phyloP scores from a whole-genome alignment of 768 basidiomycete species.

The Lentinula sp. region DNA sequence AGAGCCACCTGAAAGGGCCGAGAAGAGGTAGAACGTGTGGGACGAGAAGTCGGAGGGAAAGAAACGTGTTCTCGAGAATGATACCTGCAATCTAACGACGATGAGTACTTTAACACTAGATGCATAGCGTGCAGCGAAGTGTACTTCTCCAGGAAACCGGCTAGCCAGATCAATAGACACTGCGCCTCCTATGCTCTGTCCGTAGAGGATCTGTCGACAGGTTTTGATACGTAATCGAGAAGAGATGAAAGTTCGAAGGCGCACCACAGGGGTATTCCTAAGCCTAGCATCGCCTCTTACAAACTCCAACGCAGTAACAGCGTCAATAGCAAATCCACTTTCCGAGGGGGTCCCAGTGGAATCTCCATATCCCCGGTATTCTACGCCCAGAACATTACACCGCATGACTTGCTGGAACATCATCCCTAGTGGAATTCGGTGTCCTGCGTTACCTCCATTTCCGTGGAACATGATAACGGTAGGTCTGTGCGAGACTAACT shows the following conservation, averaged over 20 bases:
- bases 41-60: conserved; percentile 73
- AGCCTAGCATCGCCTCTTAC: conserved; percentile 58
- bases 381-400: conserved; percentile 93
- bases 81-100: conserved; percentile 59
- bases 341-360: conserved; percentile 88
- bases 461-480: conserved; percentile 95
- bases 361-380: conserved; percentile 88
- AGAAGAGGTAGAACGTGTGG: conserved; percentile 74
- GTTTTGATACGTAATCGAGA: conserved; percentile 9
- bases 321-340: conserved; percentile 77
- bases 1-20: conserved; percentile 69
- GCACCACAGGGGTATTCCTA: conserved; percentile 61
- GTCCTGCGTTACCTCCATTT: conserved; percentile 82
- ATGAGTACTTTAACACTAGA: background rate
- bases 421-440: conserved; percentile 77
- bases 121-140: conserved; percentile 6
- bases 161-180: conserved; percentile 87
- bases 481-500: conserved; percentile 37
- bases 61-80: conserved; percentile 92
- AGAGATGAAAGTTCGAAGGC: conserved; percentile 12
- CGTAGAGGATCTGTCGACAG: conserved; percentile 59
- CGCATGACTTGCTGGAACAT: conserved; percentile 72
- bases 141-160: conserved; percentile 63
- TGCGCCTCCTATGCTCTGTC: conserved; percentile 89
- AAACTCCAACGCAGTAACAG: conserved; percentile 78